Evolutionary conservation across 352 stramenopile species (phyloP).

Genomic region (Phytopythium vexans): DNA sequence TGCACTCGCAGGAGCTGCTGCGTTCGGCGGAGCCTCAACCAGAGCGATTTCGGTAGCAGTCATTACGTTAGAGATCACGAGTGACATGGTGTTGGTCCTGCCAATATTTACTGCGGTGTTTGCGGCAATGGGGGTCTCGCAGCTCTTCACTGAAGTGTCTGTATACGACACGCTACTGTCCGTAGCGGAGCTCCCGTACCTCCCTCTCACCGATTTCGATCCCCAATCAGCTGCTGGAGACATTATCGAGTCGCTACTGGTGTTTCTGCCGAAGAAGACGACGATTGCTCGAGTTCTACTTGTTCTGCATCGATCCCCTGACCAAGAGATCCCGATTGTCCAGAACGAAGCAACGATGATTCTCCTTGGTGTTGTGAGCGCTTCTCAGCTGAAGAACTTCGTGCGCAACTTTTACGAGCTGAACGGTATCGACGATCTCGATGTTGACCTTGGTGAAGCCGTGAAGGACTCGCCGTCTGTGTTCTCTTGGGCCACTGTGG

Average conservation of each 20-base stretch:
- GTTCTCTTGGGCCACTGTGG: conserved; percentile 63
- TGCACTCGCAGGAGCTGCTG: conserved; percentile 71
- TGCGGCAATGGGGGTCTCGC: conserved; percentile 57
- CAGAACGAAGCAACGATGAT: conserved; percentile 64
- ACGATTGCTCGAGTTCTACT: conserved; percentile 64
- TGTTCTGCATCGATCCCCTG: conserved; percentile 65
- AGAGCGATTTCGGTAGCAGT: conserved; percentile 80
- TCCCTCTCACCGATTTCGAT: conserved; percentile 82
- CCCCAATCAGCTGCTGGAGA: conserved; percentile 46
- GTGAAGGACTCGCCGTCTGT: conserved; percentile 21
- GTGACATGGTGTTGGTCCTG: conserved; percentile 77
- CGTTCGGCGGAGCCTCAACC: conserved; percentile 67
- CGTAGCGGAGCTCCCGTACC: conserved; percentile 72
- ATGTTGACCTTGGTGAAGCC: conserved; percentile 72
- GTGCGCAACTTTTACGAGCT: conserved; percentile 60
- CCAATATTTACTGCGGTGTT: conserved; percentile 78
- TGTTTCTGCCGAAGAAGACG: conserved; percentile 74
- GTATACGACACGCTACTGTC: conserved; percentile 85
- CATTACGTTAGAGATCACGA: conserved; percentile 86
- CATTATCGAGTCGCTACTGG: conserved; percentile 66
- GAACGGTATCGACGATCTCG: conserved; percentile 44
- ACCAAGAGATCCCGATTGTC: conserved; percentile 75
- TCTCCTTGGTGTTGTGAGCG: conserved; percentile 62
- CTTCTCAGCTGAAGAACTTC: conserved; percentile 56
- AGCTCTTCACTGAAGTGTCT: conserved; percentile 66